A percentile compares a stretch with the other conserved stretches of the same genome.
Conservation (phyloP, 73 alveolate species). For the Paramecium sexaurelia region DNA sequence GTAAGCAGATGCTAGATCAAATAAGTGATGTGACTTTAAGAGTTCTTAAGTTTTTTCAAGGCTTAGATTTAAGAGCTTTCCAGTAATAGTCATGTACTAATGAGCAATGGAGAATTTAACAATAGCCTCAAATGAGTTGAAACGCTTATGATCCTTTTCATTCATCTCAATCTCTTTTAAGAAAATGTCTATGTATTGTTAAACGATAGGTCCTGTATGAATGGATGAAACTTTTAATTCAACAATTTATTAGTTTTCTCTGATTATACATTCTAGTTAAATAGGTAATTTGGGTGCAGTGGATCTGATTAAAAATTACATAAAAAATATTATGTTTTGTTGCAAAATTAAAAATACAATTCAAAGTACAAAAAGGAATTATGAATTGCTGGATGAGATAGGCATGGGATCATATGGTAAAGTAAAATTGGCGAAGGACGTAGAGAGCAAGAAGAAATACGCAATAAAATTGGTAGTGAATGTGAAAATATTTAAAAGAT, state of each 20-base stretch:
- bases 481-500: background rate
- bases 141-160: background rate
- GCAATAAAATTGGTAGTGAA: background rate
- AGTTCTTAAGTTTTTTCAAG: background rate
- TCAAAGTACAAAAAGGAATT: background rate
- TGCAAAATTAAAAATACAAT: constrained; percentile 34
- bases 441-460: background rate
- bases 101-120: background rate
- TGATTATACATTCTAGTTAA: background rate
- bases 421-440: background rate
- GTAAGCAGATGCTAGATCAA: background rate
- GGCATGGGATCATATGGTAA: constrained; percentile 34
- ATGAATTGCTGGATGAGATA: background rate
- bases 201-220: background rate
- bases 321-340: constrained; percentile 5
- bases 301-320: constrained; percentile 21
- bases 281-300: constrained; percentile 18
- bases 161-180: background rate
- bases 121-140: background rate
- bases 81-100: background rate
- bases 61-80: background rate
- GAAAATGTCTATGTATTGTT: background rate
- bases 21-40: background rate
- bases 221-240: background rate
- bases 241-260: background rate